Evolutionary conservation across 495 filamentous ascomycete species (phyloP).

Genomic region (Lophiostoma macrostomum): DNA sequence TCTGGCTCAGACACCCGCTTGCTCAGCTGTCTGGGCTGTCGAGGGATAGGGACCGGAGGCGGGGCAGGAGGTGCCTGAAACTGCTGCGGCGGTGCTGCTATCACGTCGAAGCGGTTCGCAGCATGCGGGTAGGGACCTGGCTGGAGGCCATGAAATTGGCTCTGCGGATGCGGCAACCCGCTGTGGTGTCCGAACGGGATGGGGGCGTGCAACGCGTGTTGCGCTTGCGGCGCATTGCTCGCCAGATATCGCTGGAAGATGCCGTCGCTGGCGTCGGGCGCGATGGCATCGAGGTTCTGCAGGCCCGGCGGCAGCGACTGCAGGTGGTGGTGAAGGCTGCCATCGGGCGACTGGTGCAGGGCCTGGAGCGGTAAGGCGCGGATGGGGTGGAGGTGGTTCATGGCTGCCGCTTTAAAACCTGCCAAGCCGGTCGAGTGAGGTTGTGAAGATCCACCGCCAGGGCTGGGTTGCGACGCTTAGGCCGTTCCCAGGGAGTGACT

Average conservation of each 20-base stretch:
- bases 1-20: slow-evolving; percentile 8
- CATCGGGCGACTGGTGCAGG: slow-evolving; percentile 23
- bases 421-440: too few relatives aligned
- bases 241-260: slow-evolving; percentile 29
- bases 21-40: neutral
- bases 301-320: slow-evolving; percentile 13
- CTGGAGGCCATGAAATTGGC: slow-evolving; percentile 13
- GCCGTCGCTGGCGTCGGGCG: slow-evolving; percentile 3
- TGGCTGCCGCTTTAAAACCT: neutral
- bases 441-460: too few relatives aligned
- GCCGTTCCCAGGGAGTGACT: too few relatives aligned
- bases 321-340: slow-evolving; percentile 16
- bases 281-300: slow-evolving; percentile 23
- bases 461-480: too few relatives aligned
- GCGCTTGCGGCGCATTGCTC: neutral
- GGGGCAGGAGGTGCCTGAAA: neutral
- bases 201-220: slow-evolving; percentile 13
- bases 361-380: slow-evolving; percentile 19
- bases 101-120: slow-evolving; percentile 16
- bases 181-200: slow-evolving; percentile 16
- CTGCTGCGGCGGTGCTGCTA: slow-evolving; percentile 6
- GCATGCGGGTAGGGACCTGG: slow-evolving; percentile 6
- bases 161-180: slow-evolving; percentile 5
- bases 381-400: slow-evolving; percentile 8
- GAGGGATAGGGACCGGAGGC: neutral